Percentiles rank a stretch among this genome's conserved stretches.
Conservation (phyloP, 257 asterid species). For the Euphrasia confusa region DNA sequence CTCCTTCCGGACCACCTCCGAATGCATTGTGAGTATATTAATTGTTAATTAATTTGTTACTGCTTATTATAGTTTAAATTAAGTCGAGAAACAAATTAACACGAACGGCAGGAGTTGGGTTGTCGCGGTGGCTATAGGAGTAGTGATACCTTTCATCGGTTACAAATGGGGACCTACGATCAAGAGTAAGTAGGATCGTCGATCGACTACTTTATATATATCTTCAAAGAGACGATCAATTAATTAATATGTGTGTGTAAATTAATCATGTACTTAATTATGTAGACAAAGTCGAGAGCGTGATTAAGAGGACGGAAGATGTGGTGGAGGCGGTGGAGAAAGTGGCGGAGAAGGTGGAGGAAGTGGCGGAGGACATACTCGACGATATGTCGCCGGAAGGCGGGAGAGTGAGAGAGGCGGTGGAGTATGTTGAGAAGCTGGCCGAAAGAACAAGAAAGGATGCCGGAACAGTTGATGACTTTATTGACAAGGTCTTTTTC, state of each 20-base stretch:
- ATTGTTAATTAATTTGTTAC: too few species aligned
- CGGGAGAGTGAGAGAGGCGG: conserved; percentile 32
- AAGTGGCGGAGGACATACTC: conserved; percentile 46
- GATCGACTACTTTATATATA: too few species aligned
- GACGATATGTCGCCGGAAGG: conserved; percentile 52
- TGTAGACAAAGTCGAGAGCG: conserved; percentile 36
- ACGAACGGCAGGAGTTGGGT: conserved; percentile 29
- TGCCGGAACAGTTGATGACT: conserved; percentile 38
- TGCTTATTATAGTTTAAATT: too few species aligned
- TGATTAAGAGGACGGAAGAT: conserved; percentile 45
- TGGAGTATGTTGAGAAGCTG: conserved; percentile 39
- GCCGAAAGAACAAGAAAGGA: conserved; percentile 44
- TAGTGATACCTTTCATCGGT: conserved; percentile 30
- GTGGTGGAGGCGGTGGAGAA: conserved; percentile 53
- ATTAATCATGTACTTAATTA: background rate
- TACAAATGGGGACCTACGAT: conserved; percentile 37
- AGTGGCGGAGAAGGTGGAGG: conserved; percentile 48
- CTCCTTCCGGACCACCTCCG: conserved; percentile 35
- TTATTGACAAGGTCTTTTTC: conserved; percentile 46
- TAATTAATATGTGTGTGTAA: too few species aligned
- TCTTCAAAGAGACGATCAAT: too few species aligned
- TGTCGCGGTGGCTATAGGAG: conserved; percentile 25
- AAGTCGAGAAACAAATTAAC: too few species aligned
- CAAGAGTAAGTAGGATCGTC: conserved; percentile 23
- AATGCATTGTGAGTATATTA: conserved; percentile 27